Conservation (phyloP, 2,329 filamentous ascomycete genomes). For the Didymella glomerata region DNA sequence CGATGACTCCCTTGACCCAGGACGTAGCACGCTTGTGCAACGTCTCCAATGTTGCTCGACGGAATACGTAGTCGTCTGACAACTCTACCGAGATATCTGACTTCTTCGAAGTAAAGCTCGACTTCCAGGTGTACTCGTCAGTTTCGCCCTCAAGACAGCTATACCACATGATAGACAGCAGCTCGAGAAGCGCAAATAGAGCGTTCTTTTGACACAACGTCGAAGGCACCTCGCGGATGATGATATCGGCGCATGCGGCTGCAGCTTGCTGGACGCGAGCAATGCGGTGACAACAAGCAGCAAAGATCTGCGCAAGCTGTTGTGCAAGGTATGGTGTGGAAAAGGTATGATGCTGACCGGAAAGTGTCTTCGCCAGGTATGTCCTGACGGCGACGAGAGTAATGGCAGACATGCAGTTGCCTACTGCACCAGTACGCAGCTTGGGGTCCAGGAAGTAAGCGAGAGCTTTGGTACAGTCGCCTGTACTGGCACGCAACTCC, state of each 20-base stretch:
- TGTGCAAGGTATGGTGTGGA: constrained; percentile 90
- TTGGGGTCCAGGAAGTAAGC: constrained; percentile 96
- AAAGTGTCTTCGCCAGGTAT: constrained; percentile 79
- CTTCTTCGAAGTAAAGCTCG: constrained; percentile 78
- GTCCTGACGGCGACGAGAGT: constrained; percentile 76
- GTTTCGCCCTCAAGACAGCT: constrained; percentile 94
- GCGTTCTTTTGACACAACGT: constrained; percentile 89
- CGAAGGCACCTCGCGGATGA: constrained; percentile 85
- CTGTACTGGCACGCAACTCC: constrained; percentile 82
- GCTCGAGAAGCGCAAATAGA: constrained; percentile 89
- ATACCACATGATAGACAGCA: constrained; percentile 93
- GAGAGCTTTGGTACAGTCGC: constrained; percentile 88
- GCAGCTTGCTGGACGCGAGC: constrained; percentile 90
- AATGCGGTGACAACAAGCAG: constrained; percentile 91
- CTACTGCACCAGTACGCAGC: constrained; percentile 68
- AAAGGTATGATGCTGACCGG: constrained; percentile 76
- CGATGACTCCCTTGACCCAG: constrained; percentile 84
- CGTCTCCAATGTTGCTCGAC: constrained; percentile 78
- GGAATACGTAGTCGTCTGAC: constrained; percentile 90
- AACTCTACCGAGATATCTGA: constrained; percentile 85
- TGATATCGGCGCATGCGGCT: constrained; percentile 80
- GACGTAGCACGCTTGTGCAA: constrained; percentile 78
- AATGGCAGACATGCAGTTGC: constrained; percentile 69
- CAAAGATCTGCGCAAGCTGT: constrained; percentile 85
- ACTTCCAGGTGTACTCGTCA: constrained; percentile 88